Conservation (phyloP, 305 asterid species). For the Fraxinus ornus region DNA sequence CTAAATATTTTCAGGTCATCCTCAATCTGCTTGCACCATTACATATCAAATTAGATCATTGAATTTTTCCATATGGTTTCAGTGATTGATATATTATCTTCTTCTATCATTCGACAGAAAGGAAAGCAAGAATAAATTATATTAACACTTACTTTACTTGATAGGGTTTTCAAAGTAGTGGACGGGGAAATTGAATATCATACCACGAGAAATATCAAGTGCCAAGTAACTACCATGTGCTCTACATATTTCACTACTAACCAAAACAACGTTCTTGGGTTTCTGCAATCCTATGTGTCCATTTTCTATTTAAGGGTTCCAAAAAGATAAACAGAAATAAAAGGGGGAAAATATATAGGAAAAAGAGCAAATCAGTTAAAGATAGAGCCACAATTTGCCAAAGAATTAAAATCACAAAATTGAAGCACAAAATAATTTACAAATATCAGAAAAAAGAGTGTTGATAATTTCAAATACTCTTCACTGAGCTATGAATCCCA, state of each 20-base stretch:
- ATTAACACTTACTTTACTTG: not conserved
- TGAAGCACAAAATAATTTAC: slow-evolving; percentile 1
- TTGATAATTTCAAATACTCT: slow-evolving; percentile 5
- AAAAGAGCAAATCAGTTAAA: not conserved
- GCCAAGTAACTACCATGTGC: not conserved
- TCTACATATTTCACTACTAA: not conserved
- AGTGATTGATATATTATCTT: not conserved
- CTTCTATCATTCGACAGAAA: not conserved
- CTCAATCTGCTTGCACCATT: not conserved
- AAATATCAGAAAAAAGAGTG: slow-evolving; percentile 8
- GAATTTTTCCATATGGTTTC: not conserved
- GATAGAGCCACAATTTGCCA: not conserved
- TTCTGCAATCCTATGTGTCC: not conserved
- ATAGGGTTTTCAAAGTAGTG: not conserved
- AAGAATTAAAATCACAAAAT: not conserved
- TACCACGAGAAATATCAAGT: not conserved
- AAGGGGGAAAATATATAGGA: not conserved
- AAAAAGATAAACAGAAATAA: not conserved
- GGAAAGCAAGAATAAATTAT: not conserved
- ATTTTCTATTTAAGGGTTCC: not conserved
- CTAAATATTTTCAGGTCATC: not conserved
- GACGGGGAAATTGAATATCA: not conserved
- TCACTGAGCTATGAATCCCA: slow-evolving; percentile 3
- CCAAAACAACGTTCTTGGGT: not conserved
- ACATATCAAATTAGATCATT: not conserved